Evolutionary conservation across 257 asterid species (phyloP).

Genomic region (Solanum sitiens): DNA sequence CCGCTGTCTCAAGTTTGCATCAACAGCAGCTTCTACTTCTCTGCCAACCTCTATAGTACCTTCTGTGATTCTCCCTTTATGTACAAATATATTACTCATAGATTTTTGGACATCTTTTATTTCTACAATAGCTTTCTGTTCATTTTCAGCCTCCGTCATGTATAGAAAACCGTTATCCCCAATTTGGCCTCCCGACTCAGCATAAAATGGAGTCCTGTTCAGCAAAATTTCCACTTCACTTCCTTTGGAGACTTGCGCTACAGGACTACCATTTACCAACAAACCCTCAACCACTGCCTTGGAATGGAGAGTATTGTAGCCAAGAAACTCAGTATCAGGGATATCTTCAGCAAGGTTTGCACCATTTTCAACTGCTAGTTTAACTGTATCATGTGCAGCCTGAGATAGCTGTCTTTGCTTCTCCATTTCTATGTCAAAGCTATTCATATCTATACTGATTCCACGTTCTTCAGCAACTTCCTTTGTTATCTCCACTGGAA

Average conservation of each 20-base stretch:
- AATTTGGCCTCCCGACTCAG: slow-evolving; percentile 97
- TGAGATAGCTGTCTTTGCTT: slow-evolving; percentile 89
- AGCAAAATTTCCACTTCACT: slow-evolving; percentile 78
- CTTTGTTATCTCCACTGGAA: slow-evolving; percentile 85
- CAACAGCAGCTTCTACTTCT: slow-evolving; percentile 84
- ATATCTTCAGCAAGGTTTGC: slow-evolving; percentile 51
- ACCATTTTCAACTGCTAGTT: slow-evolving; percentile 69
- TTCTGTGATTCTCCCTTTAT: slow-evolving; percentile 64
- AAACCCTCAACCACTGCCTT: slow-evolving; percentile 75
- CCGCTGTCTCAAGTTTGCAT: slow-evolving; percentile 70
- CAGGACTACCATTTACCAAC: slow-evolving; percentile 63
- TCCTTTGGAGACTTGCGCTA: slow-evolving; percentile 62
- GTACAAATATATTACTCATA: slow-evolving; percentile 61
- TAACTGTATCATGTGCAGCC: slow-evolving; percentile 88
- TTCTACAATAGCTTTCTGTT: slow-evolving; percentile 45
- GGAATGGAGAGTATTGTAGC: slow-evolving; percentile 52
- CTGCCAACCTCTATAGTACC: slow-evolving; percentile 64
- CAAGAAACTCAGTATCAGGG: slow-evolving; percentile 77
- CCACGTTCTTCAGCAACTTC: slow-evolving; percentile 89
- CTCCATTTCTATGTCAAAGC: slow-evolving; percentile 76
- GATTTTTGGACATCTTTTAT: slow-evolving; percentile 79
- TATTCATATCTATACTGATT: slow-evolving; percentile 58
- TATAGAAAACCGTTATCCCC: slow-evolving; percentile 71
- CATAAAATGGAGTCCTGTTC: slow-evolving; percentile 84
- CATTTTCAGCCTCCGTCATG: slow-evolving; percentile 27